These are phyloP conservation scores for Leccinum broughii DNA, from an alignment of 768 basidiomycete species.

Conservation along the genomic window DNA sequence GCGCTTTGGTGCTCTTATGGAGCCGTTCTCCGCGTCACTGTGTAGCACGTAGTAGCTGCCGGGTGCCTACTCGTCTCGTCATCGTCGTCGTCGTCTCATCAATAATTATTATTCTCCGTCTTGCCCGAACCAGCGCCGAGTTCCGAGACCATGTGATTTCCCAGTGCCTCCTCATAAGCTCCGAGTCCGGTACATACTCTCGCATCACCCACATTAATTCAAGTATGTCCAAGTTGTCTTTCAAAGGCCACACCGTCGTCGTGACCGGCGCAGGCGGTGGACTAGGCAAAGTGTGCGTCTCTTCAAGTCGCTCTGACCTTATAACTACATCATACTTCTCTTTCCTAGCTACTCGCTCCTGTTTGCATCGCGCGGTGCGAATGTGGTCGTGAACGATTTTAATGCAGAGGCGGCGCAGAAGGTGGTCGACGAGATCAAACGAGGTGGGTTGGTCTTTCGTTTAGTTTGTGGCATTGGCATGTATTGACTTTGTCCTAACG, in stretches of 20 bases:
- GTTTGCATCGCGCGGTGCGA: slow-evolving; percentile 92
- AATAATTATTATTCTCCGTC: slow-evolving; percentile 25
- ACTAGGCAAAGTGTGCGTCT: slow-evolving; percentile 81
- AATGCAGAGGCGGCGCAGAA: slow-evolving; percentile 85
- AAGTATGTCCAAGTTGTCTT: slow-evolving; percentile 52
- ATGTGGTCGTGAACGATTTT: slow-evolving; percentile 95
- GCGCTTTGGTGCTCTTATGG: slow-evolving; percentile 30
- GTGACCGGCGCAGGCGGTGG: slow-evolving; percentile 97
- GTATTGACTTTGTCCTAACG: neutral
- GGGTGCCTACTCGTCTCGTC: slow-evolving; percentile 32
- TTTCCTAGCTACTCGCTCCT: slow-evolving; percentile 76
- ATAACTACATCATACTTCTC: neutral
- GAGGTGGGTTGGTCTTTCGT: slow-evolving; percentile 48
- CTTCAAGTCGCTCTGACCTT: neutral
- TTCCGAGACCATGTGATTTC: slow-evolving; percentile 15
- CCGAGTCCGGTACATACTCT: no score
- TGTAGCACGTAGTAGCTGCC: slow-evolving; percentile 35
- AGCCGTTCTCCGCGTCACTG: slow-evolving; percentile 34
- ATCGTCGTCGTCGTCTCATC: slow-evolving; percentile 16
- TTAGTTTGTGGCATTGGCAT: neutral
- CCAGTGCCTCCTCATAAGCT: neutral
- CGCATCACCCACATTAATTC: neutral
- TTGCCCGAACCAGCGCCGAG: neutral
- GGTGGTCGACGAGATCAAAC: slow-evolving; percentile 85
- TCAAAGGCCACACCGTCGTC: slow-evolving; percentile 89